phyloP scores from a whole-genome alignment of 495 filamentous ascomycete species.

The Aspergillus sclerotioniger region DNA sequence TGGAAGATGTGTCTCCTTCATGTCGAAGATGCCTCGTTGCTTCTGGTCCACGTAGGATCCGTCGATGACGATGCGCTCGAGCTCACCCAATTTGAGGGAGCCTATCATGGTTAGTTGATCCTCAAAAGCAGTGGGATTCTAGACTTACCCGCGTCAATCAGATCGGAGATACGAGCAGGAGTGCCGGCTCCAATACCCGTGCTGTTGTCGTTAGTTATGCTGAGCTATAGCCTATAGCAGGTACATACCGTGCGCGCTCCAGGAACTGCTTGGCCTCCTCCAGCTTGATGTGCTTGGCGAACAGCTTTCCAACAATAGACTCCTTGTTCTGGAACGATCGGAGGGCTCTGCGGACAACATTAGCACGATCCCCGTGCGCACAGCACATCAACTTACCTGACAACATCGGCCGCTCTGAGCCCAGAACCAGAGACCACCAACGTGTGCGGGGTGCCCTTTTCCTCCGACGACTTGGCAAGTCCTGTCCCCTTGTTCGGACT shows the following conservation, averaged over 20 bases:
- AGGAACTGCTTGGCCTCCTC: constrained; percentile 79
- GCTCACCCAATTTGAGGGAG: constrained; percentile 60
- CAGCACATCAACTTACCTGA: constrained; percentile 49
- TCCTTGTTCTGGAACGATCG: constrained; percentile 76
- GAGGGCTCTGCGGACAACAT: constrained; percentile 53
- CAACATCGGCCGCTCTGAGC: constrained; percentile 74
- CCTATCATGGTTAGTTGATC: constrained; percentile 40
- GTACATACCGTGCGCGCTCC: constrained; percentile 52
- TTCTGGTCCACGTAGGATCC: constrained; percentile 89
- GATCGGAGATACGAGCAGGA: constrained; percentile 72
- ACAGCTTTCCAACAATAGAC: constrained; percentile 79
- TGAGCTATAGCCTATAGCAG: background rate
- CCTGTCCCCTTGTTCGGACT: constrained; percentile 46
- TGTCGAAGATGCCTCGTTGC: constrained; percentile 86
- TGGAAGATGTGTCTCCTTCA: constrained; percentile 82
- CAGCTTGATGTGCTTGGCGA: constrained; percentile 97
- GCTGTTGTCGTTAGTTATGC: constrained; percentile 35
- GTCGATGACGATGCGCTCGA: constrained; percentile 83
- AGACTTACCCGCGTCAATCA: constrained; percentile 71
- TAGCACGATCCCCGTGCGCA: background rate
- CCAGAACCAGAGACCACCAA: constrained; percentile 77
- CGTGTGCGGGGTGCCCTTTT: constrained; percentile 81
- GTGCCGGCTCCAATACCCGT: constrained; percentile 89
- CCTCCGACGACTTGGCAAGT: constrained; percentile 60
- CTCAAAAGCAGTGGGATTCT: background rate